These are phyloP conservation scores for Erythrobasidium hasegawianum DNA, from an alignment of 1,284 basidiomycete species.

Conservation along the genomic window DNA sequence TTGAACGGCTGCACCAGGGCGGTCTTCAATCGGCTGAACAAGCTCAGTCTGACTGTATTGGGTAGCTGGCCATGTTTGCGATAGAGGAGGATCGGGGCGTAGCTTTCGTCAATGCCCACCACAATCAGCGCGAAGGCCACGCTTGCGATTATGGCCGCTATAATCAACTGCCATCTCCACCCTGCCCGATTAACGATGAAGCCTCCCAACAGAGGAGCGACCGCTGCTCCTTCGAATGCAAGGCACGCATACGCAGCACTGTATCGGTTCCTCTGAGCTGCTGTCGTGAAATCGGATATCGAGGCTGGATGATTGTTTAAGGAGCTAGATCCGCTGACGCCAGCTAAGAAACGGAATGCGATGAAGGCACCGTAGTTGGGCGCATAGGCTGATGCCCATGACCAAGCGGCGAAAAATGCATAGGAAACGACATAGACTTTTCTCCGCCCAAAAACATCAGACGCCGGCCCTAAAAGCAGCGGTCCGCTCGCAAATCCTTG, in stretches of 20 bases:
- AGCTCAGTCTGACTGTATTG: slow-evolving; percentile 2
- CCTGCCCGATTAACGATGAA: slow-evolving; percentile 24
- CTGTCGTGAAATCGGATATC: slow-evolving; percentile 20
- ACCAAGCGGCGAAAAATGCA: slow-evolving; percentile 19
- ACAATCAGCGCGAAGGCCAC: slow-evolving; percentile 9
- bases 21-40: background rate
- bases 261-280: slow-evolving; percentile 3
- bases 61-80: slow-evolving; percentile 10
- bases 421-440: slow-evolving; percentile 24
- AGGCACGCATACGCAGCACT: slow-evolving; percentile 9
- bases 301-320: slow-evolving; percentile 31
- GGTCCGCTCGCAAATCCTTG: slow-evolving; percentile 27
- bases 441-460: slow-evolving; percentile 27
- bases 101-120: slow-evolving; percentile 20
- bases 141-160: slow-evolving; percentile 19
- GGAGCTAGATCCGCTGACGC: slow-evolving; percentile 22
- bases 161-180: slow-evolving; percentile 28
- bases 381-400: slow-evolving; percentile 26
- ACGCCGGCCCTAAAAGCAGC: slow-evolving; percentile 22
- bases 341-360: slow-evolving; percentile 32
- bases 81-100: slow-evolving; percentile 13
- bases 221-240: slow-evolving; percentile 28
- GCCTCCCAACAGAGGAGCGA: slow-evolving; percentile 23
- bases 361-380: slow-evolving; percentile 30
- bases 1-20: slow-evolving; percentile 26